These are phyloP conservation scores for Gaeumannomyces tritici DNA, from an alignment of 2,329 filamentous ascomycete species.

Conservation along the genomic window DNA sequence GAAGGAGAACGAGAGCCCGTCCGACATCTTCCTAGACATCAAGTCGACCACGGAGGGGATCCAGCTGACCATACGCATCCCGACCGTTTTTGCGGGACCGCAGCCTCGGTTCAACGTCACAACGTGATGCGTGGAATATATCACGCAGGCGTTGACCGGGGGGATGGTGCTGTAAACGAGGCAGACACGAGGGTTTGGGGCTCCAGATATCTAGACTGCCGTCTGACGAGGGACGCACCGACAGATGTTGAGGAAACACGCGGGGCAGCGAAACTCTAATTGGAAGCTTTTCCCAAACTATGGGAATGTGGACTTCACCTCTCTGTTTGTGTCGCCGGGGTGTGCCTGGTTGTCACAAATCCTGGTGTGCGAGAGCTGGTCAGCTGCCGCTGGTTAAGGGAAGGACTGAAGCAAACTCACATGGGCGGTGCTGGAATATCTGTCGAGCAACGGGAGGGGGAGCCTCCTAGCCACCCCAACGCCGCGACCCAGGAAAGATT, in stretches of 20 bases:
- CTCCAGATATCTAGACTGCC: too few relatives aligned
- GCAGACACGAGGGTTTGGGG: too few relatives aligned
- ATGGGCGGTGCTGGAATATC: background rate
- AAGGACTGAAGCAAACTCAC: background rate
- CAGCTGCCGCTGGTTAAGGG: background rate
- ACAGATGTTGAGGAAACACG: background rate
- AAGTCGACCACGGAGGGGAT: slow-evolving; percentile 49
- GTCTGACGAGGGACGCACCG: background rate
- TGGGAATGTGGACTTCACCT: background rate
- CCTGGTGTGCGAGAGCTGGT: background rate
- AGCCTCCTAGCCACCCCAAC: too few relatives aligned
- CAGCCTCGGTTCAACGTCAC: slow-evolving; percentile 21
- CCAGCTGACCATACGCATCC: slow-evolving; percentile 47
- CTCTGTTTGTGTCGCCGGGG: background rate
- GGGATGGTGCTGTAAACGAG: too few relatives aligned
- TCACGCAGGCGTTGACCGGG: too few relatives aligned
- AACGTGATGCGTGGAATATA: slow-evolving; percentile 5
- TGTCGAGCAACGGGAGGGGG: background rate
- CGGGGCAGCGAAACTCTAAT: background rate
- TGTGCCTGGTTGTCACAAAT: background rate
- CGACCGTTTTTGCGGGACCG: slow-evolving; percentile 37
- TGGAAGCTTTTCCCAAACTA: background rate
- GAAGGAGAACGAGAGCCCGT: slow-evolving; percentile 32
- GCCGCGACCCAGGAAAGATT: background rate
- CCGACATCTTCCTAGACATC: slow-evolving; percentile 47